These are phyloP conservation scores for Catunica adiposa DNA, from an alignment of 2,329 filamentous ascomycete genomes.

Conservation along the genomic window DNA sequence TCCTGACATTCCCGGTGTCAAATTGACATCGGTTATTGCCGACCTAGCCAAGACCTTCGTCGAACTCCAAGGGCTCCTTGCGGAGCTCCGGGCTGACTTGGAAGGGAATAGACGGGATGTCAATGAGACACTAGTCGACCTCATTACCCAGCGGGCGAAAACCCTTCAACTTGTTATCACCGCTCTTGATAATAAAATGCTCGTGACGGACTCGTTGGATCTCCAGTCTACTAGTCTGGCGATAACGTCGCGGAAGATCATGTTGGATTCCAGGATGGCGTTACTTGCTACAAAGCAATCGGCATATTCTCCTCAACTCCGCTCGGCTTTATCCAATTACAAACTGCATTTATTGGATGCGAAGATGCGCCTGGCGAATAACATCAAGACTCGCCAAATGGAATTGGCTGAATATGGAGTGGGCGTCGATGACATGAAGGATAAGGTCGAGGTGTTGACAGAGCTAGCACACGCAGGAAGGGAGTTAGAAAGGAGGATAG, in stretches of 20 bases:
- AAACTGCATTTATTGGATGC: constrained; percentile 33
- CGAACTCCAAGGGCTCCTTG: neutral
- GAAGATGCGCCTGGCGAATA: constrained; percentile 28
- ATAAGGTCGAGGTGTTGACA: constrained; percentile 33
- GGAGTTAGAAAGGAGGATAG: constrained; percentile 33
- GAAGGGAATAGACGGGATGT: constrained; percentile 39
- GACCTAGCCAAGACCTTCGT: neutral
- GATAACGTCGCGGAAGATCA: constrained; percentile 27
- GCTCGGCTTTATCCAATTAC: constrained; percentile 30
- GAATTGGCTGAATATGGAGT: constrained; percentile 37
- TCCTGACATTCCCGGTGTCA: neutral
- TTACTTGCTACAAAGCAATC: constrained; percentile 23
- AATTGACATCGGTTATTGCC: neutral
- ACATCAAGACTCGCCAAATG: constrained; percentile 24
- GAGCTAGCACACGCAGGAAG: constrained; percentile 36
- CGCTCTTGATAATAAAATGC: too few species aligned
- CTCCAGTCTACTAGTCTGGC: constrained; percentile 18
- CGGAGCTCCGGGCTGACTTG: constrained; percentile 21
- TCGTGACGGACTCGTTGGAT: too few species aligned
- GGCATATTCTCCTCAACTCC: constrained; percentile 30
- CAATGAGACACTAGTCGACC: constrained; percentile 14
- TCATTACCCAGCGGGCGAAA: too few species aligned
- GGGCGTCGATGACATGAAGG: constrained; percentile 21
- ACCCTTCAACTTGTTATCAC: too few species aligned
- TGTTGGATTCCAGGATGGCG: constrained; percentile 23